phyloP scores from a whole-genome alignment of 169 alveolate species.

The Cryptosporidium felis region DNA sequence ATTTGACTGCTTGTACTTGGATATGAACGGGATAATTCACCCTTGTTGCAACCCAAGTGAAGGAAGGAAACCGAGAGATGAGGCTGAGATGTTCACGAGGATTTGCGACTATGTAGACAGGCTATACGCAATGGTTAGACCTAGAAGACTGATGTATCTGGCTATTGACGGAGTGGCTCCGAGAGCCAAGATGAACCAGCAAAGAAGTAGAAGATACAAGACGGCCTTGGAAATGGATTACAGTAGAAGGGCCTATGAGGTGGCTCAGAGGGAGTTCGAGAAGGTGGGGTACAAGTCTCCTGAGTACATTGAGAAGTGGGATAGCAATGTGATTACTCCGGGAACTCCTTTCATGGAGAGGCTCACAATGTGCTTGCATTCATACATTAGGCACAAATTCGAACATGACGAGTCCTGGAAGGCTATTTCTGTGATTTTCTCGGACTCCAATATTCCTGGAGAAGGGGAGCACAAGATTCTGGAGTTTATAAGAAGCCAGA shows the following conservation, averaged over 20 bases:
- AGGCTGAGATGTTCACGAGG: slow-evolving; percentile 92
- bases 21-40: slow-evolving; percentile 99
- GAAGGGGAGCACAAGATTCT: slow-evolving; percentile 99
- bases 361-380: slow-evolving; percentile 75
- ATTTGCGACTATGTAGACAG: slow-evolving; percentile 92
- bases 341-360: slow-evolving; percentile 98
- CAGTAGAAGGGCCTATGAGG: slow-evolving; percentile 78
- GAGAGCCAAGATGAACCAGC: slow-evolving; percentile 99
- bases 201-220: slow-evolving; percentile 94
- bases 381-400: slow-evolving; percentile 89
- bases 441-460: slow-evolving; percentile 98
- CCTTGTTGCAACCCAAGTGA: slow-evolving; percentile 95
- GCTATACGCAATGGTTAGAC: slow-evolving; percentile 92
- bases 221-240: slow-evolving; percentile 82
- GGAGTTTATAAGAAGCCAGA: slow-evolving; percentile 87
- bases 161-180: slow-evolving; percentile 99
- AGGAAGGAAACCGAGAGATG: slow-evolving; percentile 86
- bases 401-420: slow-evolving; percentile 90
- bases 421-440: slow-evolving; percentile 89
- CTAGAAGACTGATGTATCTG: slow-evolving; percentile 91
- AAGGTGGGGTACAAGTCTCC: slow-evolving; percentile 76
- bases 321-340: slow-evolving; percentile 98
- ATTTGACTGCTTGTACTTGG: slow-evolving; percentile 96
- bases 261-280: slow-evolving; percentile 75
- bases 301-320: slow-evolving; percentile 84